Base-by-base conservation (phyloP, 352 stramenopile genomes). In the Globisporangium lucens region DNA sequence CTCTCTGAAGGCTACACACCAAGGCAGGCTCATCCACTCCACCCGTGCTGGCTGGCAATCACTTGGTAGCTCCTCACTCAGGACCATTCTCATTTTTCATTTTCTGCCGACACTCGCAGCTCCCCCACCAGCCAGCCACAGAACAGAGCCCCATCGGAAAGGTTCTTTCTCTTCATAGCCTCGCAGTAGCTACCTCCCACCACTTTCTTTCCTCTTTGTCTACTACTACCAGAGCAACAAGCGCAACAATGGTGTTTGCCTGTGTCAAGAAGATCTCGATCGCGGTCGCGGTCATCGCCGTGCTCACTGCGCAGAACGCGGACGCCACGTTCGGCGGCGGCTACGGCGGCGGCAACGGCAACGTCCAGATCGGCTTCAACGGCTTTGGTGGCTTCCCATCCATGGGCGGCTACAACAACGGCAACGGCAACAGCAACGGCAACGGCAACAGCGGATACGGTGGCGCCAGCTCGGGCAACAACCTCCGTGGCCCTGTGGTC, bases 201-300 rank as follows among this genome's bases (percentile, higher is more conserved):
- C 38, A 46, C 38, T 20, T 20, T 12, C 38, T 46, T 12, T 46
- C 24, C 24, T 27, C 30, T 33, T 33, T 5, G 8, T 9, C 29
- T n/a, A 24, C 38, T 29, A 7, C 13, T 24, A 56, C 41, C 17
- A 56, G 12, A 20, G 6, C 29, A 30, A 13, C 17, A 30, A 61
- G 36, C 22, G 2, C 36, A 56, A 35, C 47, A 24, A 71, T 71
- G 66, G 66, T 71, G 51, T 63, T 71, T 56, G 58, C 46, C 8
- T 67, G 66, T 38, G 43, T 53, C 66, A 71, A 71, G 59, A 71
- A 71, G 52, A 61, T 67, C 49, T 29, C 66, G 6, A 30, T 71
- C 49, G 66, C 66, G 24, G 36, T 71, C 43, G 66, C 66, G n/a
- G 61, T 71, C 30, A 36, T 63, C 29, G 66, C 66, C 20, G 66